Percentiles rank a stretch among this genome's conserved stretches.
These are phyloP conservation scores for Lachancea waltii DNA, from an alignment of 805 yeast genomes.

Conservation along the genomic window DNA sequence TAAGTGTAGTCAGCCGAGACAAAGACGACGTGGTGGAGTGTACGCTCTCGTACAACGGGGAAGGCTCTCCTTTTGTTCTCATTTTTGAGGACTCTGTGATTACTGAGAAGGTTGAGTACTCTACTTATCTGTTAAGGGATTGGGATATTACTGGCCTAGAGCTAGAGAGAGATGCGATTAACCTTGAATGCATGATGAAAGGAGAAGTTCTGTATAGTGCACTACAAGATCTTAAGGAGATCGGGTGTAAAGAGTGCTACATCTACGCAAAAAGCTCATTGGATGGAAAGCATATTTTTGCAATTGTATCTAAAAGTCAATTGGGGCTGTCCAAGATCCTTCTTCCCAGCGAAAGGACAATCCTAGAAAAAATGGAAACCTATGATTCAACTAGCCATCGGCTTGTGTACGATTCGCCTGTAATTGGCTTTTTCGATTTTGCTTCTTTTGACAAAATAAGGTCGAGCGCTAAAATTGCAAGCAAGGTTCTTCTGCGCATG, in stretches of 20 bases:
- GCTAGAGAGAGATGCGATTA: constrained; percentile 38
- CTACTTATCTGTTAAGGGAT: constrained; percentile 38
- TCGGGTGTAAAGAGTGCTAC: constrained; percentile 46
- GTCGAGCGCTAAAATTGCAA: constrained; percentile 44
- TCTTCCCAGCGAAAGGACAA: constrained; percentile 56
- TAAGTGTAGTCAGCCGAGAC: constrained; percentile 37
- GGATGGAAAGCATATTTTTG: constrained; percentile 30
- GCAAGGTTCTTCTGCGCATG: constrained; percentile 47
- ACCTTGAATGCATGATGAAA: constrained; percentile 46
- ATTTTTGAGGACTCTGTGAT: constrained; percentile 49
- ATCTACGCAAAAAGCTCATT: constrained; percentile 35
- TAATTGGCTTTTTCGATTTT: constrained; percentile 47
- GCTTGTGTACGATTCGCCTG: constrained; percentile 22
- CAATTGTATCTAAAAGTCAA: constrained; percentile 62
- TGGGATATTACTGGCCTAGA: constrained; percentile 35
- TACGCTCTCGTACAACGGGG: constrained; percentile 43
- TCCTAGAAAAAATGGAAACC: constrained; percentile 52
- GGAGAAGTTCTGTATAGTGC: constrained; percentile 50
- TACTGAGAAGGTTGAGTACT: constrained; percentile 51
- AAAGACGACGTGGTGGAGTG: constrained; percentile 38
- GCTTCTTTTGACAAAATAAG: constrained; percentile 41
- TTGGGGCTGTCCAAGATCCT: constrained; percentile 63
- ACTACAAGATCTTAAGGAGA: constrained; percentile 49
- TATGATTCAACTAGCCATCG: constrained; percentile 27
- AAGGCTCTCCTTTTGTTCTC: constrained; percentile 48